Base-by-base conservation (phyloP, 1,284 basidiomycete species). In the Puccinia polysora region DNA sequence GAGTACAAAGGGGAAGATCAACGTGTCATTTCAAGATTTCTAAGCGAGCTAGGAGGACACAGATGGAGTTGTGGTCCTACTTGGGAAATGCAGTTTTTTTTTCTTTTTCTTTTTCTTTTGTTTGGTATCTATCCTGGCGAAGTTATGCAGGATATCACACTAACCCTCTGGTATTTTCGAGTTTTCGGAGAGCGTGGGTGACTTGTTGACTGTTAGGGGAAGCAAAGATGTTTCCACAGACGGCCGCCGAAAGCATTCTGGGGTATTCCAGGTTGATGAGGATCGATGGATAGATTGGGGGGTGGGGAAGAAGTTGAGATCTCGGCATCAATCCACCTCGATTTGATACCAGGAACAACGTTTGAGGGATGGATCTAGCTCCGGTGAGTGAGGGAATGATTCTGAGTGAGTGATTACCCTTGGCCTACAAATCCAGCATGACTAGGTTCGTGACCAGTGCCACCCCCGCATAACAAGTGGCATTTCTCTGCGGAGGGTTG, bases 401-500 rank as follows among this genome's bases (percentile, higher is more conserved):
- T 10, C 7, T 25, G 58, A 43, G 23, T 34, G n/a, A 34, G n/a
- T 34, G 30, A 10, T 40, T 52, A 67, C 69, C 60, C 60, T 40
- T 43, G 32, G 23, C 88, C 88, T 34, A 90, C 88, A 76, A 89
- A 91, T 1, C 86, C 89, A 18, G 89, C 85, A 80, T 92, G 89
- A 20, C 90, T 85, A 28, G 92, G 92, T 78, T 95, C 92, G 79
- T 95, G 92, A 1, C 93, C 93, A 38, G 88, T 88, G 45, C 92
- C 92, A 28, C 93, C 92, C 28, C 92, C 92, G 75, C 89, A 92
- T 77, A 96, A 84, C 25, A 95, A 81, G 1, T 89, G 85, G 53
- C 95, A 92, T 77, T 87, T 86, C 40, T 84, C 84, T 64, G 81
- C 83, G 78, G 88, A 85, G 28, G 80, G 84, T 15, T 83, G 77